Evolutionary conservation across 2,329 filamentous ascomycete genomes (phyloP), one percentile per base, ranked within the genome.

Genomic region (Neoarthrinium moseri): DNA sequence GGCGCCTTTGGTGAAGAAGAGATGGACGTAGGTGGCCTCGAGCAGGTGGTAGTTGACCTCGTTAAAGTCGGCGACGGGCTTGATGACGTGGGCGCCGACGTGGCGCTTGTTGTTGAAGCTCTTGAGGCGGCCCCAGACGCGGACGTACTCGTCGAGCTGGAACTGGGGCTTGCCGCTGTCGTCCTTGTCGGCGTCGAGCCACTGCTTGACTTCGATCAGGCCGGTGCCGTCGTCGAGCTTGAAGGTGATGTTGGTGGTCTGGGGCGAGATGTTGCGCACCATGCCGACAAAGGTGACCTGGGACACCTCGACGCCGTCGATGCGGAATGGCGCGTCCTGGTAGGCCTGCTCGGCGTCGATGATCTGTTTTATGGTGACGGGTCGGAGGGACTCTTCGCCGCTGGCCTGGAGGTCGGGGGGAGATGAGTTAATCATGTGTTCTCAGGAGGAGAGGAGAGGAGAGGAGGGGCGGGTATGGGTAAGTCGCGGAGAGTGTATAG

Each of bases 221-320:
- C 90, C 91, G 1, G 95, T 99, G 64, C 94, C 94, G 68, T 99
- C 94, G 70, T 99, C 94, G 58, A 99, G 75, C 60, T 86, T 88
- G 78, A 95, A 95, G 36, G 89, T 96, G 56, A 91, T 84, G 71
- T 96, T 95, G 55, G 92, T 96, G 32, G 86, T 81, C 71, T 95
- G 90, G n/a, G 81, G 79, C 62, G 83, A 87, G 68, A 96, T 84
- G 69, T 84, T 84, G 64, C 91, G 89, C 58, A 99, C 85, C 75
- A 96, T 92, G 43, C 89, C 94, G 50, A 99, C 83, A 56, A 97
- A 86, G 23, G 88, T 92, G 51, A 95, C 74, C 72, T 92, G 79
- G 33, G 84, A 85, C 50, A 91, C 74, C 53, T 86, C 80, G 37
- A 76, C 70, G 53, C 83, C 86, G 70, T 97, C 94, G 59, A 97